Conservation (phyloP, 208 protist species). For the Phytomonas sp. region DNA sequence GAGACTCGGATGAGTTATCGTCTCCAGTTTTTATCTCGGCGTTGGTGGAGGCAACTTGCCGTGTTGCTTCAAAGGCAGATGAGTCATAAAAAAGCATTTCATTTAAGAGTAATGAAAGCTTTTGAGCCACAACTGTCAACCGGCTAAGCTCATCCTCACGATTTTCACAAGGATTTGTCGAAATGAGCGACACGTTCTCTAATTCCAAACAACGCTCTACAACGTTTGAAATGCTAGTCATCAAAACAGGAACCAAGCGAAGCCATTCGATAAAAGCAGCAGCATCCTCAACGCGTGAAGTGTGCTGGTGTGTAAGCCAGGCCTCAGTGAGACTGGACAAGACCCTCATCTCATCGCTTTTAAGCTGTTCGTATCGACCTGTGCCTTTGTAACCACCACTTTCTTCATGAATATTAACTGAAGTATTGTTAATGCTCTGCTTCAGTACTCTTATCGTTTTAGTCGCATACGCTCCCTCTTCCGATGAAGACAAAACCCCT, state of each 20-base stretch:
- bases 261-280: not conserved
- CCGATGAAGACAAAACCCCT: not conserved
- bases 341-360: not conserved
- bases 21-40: not conserved
- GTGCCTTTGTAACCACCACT: not conserved
- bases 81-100: not conserved
- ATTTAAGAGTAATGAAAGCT: not conserved
- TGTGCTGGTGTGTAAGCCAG: not conserved
- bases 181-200: not conserved
- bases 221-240: not conserved
- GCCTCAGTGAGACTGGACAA: not conserved
- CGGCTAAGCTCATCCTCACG: not conserved
- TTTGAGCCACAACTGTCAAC: not conserved
- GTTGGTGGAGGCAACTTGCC: not conserved
- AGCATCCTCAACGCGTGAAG: not conserved
- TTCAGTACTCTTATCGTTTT: not conserved
- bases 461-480: not conserved
- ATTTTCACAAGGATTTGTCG: not conserved
- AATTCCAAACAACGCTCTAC: constrained; percentile 1
- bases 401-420: not conserved
- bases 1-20: not conserved
- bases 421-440: not conserved
- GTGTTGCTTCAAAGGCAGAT: not conserved
- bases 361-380: not conserved
- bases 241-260: not conserved